phyloP scores from a whole-genome alignment of 176 grass and related monocot species.

The Stipa capillata region DNA sequence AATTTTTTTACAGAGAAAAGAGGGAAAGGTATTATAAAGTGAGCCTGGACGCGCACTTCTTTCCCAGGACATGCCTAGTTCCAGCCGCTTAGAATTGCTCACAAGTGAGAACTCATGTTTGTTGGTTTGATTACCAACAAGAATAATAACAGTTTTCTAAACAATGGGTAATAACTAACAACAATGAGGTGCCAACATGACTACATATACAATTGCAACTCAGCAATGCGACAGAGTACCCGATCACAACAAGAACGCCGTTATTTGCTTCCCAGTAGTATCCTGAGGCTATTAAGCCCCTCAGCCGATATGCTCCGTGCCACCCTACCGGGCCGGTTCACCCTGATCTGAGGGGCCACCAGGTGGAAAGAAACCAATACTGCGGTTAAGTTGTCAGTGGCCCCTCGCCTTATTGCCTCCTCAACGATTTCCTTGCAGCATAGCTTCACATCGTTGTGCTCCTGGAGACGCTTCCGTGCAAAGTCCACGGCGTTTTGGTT shows the following conservation, averaged over 20 bases:
- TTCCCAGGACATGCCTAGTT: conserved; percentile 2
- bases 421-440: conserved; percentile 83
- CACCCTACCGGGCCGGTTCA: conserved; percentile 21
- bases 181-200: conserved; percentile 17
- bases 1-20: conserved; percentile 26
- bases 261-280: conserved; percentile 39
- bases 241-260: background rate
- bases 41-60: background rate
- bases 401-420: conserved; percentile 51
- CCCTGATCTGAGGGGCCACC: conserved; percentile 22
- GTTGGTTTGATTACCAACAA: conserved; percentile 52
- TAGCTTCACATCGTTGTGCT: conserved; percentile 64
- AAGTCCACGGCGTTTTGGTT: conserved; percentile 86
- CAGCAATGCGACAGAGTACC: background rate
- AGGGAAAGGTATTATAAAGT: background rate
- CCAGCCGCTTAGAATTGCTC: conserved; percentile 3
- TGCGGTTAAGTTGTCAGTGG: conserved; percentile 52
- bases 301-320: conserved; percentile 69
- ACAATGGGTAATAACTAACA: conserved; percentile 12
- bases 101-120: conserved; percentile 2
- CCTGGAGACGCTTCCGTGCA: conserved; percentile 50
- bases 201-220: conserved; percentile 29
- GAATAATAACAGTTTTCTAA: conserved; percentile 9
- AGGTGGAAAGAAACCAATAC: conserved; percentile 64
- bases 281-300: conserved; percentile 58